phyloP scores from a whole-genome alignment of 2,329 filamentous ascomycete genomes.

The Aspergillus hiratsukae region DNA sequence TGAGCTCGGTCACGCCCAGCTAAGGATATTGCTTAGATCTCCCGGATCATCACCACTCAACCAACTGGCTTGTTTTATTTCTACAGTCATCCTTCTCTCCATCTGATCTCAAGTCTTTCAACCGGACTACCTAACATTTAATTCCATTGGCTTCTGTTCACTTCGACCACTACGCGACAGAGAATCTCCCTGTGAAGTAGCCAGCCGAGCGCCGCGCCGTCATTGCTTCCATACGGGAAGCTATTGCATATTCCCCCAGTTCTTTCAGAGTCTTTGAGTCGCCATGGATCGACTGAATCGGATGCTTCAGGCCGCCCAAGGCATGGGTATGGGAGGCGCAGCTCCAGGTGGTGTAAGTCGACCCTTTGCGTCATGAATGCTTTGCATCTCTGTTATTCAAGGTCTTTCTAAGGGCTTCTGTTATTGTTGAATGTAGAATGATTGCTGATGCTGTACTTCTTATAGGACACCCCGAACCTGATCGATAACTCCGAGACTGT shows the following conservation, averaged over 20 bases:
- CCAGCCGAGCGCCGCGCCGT: constrained; percentile 3
- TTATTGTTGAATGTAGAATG: background rate
- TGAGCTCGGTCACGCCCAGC: constrained; percentile 1
- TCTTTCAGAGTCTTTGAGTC: constrained; percentile 18
- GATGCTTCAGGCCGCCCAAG: constrained; percentile 72
- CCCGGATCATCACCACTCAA: constrained; percentile 7
- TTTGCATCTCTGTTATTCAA: background rate
- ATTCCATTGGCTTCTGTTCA: background rate
- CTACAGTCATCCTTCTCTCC: constrained; percentile 1
- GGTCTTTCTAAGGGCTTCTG: background rate
- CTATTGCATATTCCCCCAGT: constrained; percentile 17
- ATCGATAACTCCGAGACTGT: constrained; percentile 99
- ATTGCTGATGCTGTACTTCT: constrained; percentile 7
- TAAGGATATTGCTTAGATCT: background rate
- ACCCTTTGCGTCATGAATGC: constrained; percentile 6
- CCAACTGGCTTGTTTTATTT: constrained; percentile 2
- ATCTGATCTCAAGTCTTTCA: constrained; percentile 4
- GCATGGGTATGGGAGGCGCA: constrained; percentile 46
- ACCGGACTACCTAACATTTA: constrained; percentile 1
- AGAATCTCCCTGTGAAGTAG: background rate
- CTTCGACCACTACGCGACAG: background rate
- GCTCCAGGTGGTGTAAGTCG: constrained; percentile 39
- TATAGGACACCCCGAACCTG: constrained; percentile 78
- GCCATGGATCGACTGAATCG: constrained; percentile 88
- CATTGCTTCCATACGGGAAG: constrained; percentile 31